These are phyloP conservation scores for Pseudopithomyces chartarum DNA, from an alignment of 2,329 filamentous ascomycete species.

Conservation along the genomic window DNA sequence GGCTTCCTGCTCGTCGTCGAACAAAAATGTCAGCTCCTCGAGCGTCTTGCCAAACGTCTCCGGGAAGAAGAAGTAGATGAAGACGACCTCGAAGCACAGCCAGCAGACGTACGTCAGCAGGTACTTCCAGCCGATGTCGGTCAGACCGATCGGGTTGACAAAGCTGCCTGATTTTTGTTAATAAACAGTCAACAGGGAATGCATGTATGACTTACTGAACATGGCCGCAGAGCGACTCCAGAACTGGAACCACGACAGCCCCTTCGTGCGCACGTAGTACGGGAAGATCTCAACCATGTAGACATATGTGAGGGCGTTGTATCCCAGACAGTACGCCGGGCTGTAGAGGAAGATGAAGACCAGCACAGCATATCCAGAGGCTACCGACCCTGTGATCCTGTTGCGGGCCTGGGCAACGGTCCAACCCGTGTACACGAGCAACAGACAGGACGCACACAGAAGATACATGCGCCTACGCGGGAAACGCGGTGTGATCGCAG, in stretches of 20 bases:
- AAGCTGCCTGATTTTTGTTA: constrained; percentile 51
- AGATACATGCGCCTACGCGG: constrained; percentile 64
- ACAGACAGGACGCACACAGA: constrained; percentile 42
- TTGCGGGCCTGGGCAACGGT: constrained; percentile 55
- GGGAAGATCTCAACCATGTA: constrained; percentile 59
- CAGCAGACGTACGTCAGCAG: constrained; percentile 62
- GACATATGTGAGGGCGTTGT: constrained; percentile 62
- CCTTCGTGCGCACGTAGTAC: constrained; percentile 57
- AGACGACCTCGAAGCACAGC: constrained; percentile 38
- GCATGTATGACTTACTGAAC: constrained; percentile 44
- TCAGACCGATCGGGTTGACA: constrained; percentile 67
- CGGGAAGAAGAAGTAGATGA: constrained; percentile 43
- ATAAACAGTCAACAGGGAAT: neutral
- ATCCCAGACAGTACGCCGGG: constrained; percentile 61
- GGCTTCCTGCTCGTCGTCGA: constrained; percentile 33
- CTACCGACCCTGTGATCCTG: constrained; percentile 47
- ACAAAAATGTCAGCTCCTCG: constrained; percentile 41
- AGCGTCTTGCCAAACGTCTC: constrained; percentile 41
- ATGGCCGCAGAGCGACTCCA: constrained; percentile 65
- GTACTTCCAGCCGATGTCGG: constrained; percentile 64
- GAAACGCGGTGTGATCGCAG: constrained; percentile 59
- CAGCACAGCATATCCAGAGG: constrained; percentile 51
- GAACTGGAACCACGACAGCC: constrained; percentile 63
- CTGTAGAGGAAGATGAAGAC: constrained; percentile 59
- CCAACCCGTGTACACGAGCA: constrained; percentile 44